Percentiles rank a stretch among this genome's conserved stretches.
Evolutionary conservation across 73 alveolate genomes (phyloP).

Genomic region (Paraurostyla sp.): DNA sequence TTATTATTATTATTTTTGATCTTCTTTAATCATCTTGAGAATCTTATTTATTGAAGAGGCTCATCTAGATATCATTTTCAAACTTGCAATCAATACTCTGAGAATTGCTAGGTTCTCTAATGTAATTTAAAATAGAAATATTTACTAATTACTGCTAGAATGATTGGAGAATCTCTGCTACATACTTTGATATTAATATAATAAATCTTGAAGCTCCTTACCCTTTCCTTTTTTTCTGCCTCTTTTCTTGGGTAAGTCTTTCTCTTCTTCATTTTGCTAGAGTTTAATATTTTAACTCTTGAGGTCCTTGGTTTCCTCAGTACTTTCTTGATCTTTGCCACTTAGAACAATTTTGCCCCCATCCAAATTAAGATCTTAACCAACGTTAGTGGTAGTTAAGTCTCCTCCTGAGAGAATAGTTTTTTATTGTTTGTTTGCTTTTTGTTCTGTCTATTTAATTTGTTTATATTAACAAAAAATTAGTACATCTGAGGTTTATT

Average conservation of each 20-base stretch:
- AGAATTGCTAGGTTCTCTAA: neutral
- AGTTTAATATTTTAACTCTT: neutral
- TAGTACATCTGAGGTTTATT: too few species aligned
- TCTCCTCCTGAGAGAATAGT: too few species aligned
- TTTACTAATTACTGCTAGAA: neutral
- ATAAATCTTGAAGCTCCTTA: constrained; percentile 37
- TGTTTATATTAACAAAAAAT: too few species aligned
- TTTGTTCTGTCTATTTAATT: too few species aligned
- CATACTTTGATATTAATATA: constrained; percentile 17
- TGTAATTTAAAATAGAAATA: neutral
- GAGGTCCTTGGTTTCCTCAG: neutral
- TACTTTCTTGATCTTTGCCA: neutral
- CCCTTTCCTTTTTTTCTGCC: constrained; percentile 45
- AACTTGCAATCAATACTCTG: neutral
- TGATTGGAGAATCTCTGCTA: neutral
- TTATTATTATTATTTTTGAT: constrained; percentile 35
- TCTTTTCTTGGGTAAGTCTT: constrained; percentile 28
- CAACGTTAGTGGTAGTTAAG: neutral
- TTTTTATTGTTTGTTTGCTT: too few species aligned
- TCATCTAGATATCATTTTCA: neutral
- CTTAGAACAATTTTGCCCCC: neutral
- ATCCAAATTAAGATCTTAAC: neutral
- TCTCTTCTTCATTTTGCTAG: neutral
- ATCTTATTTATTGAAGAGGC: neutral
- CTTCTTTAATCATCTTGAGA: neutral